Conservation (phyloP, 768 basidiomycete species). For the Mycena crocata region DNA sequence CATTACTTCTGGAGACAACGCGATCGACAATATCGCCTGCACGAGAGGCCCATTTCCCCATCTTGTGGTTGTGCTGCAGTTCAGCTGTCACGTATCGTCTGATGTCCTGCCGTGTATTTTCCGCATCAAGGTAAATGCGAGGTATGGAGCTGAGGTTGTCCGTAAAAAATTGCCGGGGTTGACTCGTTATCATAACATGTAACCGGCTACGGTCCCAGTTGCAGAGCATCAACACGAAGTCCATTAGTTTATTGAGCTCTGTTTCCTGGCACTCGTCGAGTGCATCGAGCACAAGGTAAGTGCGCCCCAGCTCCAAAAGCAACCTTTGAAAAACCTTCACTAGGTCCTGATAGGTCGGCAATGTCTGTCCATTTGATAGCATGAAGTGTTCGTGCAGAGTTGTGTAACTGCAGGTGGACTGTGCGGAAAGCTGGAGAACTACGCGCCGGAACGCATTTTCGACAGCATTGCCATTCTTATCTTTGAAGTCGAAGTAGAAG, state of each 20-base stretch:
- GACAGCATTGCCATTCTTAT: neutral
- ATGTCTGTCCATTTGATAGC: neutral
- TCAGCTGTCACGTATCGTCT: neutral
- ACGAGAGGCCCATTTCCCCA: slow-evolving; percentile 7
- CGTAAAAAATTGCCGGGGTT: slow-evolving; percentile 2
- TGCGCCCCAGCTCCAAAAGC: slow-evolving; percentile 1
- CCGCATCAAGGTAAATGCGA: neutral
- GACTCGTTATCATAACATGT: slow-evolving; percentile 22
- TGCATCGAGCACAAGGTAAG: slow-evolving; percentile 19
- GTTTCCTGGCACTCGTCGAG: slow-evolving; percentile 11
- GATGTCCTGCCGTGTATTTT: neutral
- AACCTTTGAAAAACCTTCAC: neutral
- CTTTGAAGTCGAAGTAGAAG: slow-evolving; percentile 19
- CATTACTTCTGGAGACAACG: neutral
- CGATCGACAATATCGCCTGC: neutral
- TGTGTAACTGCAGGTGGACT: neutral
- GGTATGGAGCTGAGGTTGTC: neutral
- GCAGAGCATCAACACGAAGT: neutral
- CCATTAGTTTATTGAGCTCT: neutral
- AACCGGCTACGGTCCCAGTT: neutral
- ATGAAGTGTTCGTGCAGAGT: neutral
- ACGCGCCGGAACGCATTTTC: slow-evolving; percentile 10
- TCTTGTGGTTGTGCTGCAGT: neutral
- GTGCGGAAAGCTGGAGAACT: slow-evolving; percentile 15
- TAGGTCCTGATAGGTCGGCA: slow-evolving; percentile 10